Percentiles rank a stretch among this genome's conserved stretches.
These are phyloP conservation scores for Triticum timopheevii DNA, from an alignment of 176 grass and related monocot species.

Conservation along the genomic window DNA sequence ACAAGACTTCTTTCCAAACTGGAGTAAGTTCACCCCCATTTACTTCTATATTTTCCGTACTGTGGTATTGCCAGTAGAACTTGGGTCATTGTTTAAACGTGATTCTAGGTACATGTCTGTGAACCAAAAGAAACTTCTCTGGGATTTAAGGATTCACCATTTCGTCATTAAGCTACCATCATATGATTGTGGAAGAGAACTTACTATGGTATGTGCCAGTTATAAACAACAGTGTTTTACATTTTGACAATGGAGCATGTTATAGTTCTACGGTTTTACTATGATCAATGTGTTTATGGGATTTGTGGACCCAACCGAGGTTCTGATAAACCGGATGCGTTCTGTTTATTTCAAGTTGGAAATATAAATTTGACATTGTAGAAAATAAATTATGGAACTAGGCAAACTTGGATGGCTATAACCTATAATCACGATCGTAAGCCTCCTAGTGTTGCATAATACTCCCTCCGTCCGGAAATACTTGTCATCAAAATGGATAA, in stretches of 20 bases:
- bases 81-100: conserved; percentile 35
- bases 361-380: conserved; percentile 9
- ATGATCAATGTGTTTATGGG: neutral
- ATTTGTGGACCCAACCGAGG: neutral
- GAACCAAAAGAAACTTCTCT: conserved; percentile 67
- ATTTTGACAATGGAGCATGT: conserved; percentile 14
- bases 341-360: conserved; percentile 29
- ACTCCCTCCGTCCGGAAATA: too few species aligned
- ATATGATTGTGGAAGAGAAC: conserved; percentile 44
- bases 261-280: conserved; percentile 8
- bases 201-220: conserved; percentile 49
- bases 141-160: conserved; percentile 72
- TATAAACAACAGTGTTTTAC: conserved; percentile 20
- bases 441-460: neutral
- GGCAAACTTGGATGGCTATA: neutral
- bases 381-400: neutral
- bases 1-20: conserved; percentile 83
- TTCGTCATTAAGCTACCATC: conserved; percentile 62
- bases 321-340: neutral
- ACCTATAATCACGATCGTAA: neutral
- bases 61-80: conserved; percentile 31
- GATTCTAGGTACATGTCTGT: conserved; percentile 65
- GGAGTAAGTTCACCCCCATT: conserved; percentile 50
- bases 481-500: too few species aligned
- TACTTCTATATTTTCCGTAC: conserved; percentile 8